Evolutionary conservation across 2,329 filamentous ascomycete genomes (phyloP).

Genomic region (Verticillium dahliae): DNA sequence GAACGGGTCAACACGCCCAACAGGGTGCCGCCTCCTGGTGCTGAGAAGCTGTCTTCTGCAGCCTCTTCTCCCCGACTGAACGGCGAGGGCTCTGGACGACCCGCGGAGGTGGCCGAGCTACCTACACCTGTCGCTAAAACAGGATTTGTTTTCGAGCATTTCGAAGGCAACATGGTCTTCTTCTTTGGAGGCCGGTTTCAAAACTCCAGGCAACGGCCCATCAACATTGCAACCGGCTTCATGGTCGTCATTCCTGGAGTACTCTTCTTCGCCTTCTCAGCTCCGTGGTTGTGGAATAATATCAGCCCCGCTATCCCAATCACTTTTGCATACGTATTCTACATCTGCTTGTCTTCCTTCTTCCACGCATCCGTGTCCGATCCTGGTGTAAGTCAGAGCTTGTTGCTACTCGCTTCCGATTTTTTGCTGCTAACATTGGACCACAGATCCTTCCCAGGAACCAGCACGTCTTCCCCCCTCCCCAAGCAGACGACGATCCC

Average conservation of each 20-base stretch:
- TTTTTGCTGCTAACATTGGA: background rate
- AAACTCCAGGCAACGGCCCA: constrained; percentile 78
- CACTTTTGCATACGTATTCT: constrained; percentile 85
- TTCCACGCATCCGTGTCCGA: constrained; percentile 87
- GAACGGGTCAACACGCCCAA: constrained; percentile 39
- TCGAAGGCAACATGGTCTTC: constrained; percentile 88
- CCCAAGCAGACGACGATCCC: constrained; percentile 71
- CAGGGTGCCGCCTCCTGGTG: constrained; percentile 53
- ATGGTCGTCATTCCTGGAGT: constrained; percentile 71
- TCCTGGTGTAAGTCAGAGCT: constrained; percentile 66
- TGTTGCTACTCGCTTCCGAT: background rate
- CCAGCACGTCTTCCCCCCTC: constrained; percentile 77
- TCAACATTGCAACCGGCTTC: constrained; percentile 81
- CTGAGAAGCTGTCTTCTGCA: constrained; percentile 77
- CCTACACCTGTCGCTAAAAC: constrained; percentile 30
- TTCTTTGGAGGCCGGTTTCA: constrained; percentile 80
- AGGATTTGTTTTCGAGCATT: constrained; percentile 62
- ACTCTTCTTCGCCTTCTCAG: constrained; percentile 82
- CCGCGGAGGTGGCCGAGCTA: constrained; percentile 6
- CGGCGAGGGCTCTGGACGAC: constrained; percentile 30
- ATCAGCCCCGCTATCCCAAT: constrained; percentile 86
- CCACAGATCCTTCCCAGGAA: constrained; percentile 83
- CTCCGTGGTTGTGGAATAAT: constrained; percentile 78
- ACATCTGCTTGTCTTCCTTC: constrained; percentile 87
- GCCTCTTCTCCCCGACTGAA: constrained; percentile 66